Evolutionary conservation across 768 basidiomycete genomes (phyloP).

Genomic region (Mycena maculata): DNA sequence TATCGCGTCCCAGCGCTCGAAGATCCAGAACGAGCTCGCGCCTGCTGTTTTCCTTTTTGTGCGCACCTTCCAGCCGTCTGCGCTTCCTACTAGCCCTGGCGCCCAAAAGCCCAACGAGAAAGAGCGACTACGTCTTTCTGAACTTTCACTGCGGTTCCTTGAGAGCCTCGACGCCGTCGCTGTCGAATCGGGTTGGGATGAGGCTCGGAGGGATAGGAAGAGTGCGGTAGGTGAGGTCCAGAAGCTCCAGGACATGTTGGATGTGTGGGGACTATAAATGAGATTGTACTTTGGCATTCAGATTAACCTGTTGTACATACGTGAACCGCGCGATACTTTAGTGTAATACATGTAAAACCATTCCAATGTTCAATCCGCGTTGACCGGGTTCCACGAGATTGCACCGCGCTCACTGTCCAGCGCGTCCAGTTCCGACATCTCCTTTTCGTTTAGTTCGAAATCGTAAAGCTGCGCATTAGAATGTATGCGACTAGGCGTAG

Average conservation of each 20-base stretch:
- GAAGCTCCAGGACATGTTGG: slow-evolving; percentile 64
- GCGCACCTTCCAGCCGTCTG: not conserved
- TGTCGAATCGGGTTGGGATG: slow-evolving; percentile 55
- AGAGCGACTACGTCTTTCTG: slow-evolving; percentile 22
- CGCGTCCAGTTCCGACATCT: slow-evolving; percentile 72
- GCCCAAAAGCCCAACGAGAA: slow-evolving; percentile 2
- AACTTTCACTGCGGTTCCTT: slow-evolving; percentile 15
- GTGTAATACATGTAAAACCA: not conserved
- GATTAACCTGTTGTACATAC: not conserved
- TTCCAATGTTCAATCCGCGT: slow-evolving; percentile 52
- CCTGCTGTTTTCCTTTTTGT: not conserved
- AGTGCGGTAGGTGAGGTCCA: slow-evolving; percentile 20
- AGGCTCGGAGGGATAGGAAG: slow-evolving; percentile 9
- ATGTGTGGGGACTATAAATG: slow-evolving; percentile 42
- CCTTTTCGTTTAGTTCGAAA: slow-evolving; percentile 74
- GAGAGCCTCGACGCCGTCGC: slow-evolving; percentile 80
- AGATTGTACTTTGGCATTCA: slow-evolving; percentile 3
- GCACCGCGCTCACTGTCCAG: slow-evolving; percentile 84
- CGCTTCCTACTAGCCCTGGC: not conserved
- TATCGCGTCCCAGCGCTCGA: not conserved
- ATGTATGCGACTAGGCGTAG: slow-evolving; percentile 73
- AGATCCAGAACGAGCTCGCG: slow-evolving; percentile 2
- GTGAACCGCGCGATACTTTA: not conserved
- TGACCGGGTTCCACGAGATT: slow-evolving; percentile 87
- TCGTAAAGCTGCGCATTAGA: slow-evolving; percentile 82